Conservation (phyloP, 1,284 basidiomycete genomes). For the Puccinia sorghi region DNA sequence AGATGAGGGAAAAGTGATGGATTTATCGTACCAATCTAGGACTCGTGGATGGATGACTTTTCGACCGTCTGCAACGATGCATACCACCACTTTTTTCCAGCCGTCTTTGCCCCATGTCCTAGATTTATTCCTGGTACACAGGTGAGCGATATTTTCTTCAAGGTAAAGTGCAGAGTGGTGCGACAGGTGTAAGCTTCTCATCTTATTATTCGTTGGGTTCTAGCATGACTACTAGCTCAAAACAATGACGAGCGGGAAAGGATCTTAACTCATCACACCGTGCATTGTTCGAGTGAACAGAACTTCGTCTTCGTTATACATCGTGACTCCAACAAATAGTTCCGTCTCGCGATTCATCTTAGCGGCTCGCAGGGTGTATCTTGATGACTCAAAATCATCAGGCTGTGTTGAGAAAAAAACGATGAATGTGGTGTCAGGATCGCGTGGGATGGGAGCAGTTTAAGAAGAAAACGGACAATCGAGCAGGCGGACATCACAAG, state of each 20-base stretch:
- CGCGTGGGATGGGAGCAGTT: background rate
- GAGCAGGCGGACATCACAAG: constrained; percentile 66
- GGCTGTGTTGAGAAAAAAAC: constrained; percentile 60
- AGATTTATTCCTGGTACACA: constrained; percentile 89
- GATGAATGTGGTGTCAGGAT: background rate
- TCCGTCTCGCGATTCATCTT: constrained; percentile 79
- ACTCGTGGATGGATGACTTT: constrained; percentile 89
- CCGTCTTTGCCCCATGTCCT: constrained; percentile 93
- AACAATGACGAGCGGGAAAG: background rate
- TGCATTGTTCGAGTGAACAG: constrained; percentile 91
- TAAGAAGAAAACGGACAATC: constrained; percentile 10
- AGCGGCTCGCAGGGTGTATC: constrained; percentile 83
- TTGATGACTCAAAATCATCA: constrained; percentile 80
- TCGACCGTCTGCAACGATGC: constrained; percentile 92
- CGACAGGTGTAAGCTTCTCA: constrained; percentile 77
- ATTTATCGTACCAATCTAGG: constrained; percentile 70
- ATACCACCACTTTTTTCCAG: constrained; percentile 98
- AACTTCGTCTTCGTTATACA: constrained; percentile 94
- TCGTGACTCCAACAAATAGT: constrained; percentile 89
- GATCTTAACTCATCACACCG: constrained; percentile 74
- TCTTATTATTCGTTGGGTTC: background rate
- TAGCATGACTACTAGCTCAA: no score
- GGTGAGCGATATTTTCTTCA: constrained; percentile 63
- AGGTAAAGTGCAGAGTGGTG: constrained; percentile 22
- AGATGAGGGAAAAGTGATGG: constrained; percentile 7